A percentile compares a stretch with the other conserved stretches of the same genome.
Conservation (phyloP, 331 rosid species). For the Quercus lobata region DNA sequence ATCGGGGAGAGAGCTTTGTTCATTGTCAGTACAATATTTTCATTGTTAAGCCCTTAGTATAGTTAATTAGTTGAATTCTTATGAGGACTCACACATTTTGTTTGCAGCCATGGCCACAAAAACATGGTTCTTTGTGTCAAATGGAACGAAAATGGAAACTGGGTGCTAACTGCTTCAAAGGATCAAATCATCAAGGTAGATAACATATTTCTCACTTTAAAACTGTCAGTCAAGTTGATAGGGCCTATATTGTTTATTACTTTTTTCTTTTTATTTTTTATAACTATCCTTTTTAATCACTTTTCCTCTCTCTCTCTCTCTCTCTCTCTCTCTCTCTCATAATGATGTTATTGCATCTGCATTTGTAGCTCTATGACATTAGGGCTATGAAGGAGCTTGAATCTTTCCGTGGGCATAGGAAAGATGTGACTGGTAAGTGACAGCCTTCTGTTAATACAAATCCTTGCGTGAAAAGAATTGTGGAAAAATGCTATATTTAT, state of each 20-base stretch:
- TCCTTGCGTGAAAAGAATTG: constrained; percentile 1
- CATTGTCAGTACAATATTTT: constrained; percentile 64
- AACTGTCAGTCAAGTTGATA: background rate
- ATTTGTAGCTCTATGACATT: constrained; percentile 87
- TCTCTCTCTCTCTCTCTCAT: background rate
- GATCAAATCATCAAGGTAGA: constrained; percentile 77
- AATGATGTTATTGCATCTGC: constrained; percentile 14
- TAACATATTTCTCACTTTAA: constrained; percentile 4
- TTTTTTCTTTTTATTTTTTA: too few species aligned
- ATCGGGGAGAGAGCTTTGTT: constrained; percentile 84
- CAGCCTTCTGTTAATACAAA: background rate
- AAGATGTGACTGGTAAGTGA: constrained; percentile 88
- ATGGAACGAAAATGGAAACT: constrained; percentile 94
- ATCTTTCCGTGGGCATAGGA: constrained; percentile 96
- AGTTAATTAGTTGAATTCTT: constrained; percentile 12
- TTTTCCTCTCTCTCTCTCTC: constrained; percentile 1
- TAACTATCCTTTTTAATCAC: background rate
- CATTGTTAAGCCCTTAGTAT: constrained; percentile 6
- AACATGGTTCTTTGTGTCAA: constrained; percentile 79
- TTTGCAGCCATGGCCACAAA: constrained; percentile 92
- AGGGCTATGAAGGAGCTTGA: constrained; percentile 99
- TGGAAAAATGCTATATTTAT: too few species aligned
- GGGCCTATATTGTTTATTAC: background rate
- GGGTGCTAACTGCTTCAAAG: constrained; percentile 85
- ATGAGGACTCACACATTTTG: constrained; percentile 16